Percentiles rank a stretch among this genome's conserved stretches.
Evolutionary conservation across 164 flowering plant species (phyloP).

Genomic region (Vitis amurensis): DNA sequence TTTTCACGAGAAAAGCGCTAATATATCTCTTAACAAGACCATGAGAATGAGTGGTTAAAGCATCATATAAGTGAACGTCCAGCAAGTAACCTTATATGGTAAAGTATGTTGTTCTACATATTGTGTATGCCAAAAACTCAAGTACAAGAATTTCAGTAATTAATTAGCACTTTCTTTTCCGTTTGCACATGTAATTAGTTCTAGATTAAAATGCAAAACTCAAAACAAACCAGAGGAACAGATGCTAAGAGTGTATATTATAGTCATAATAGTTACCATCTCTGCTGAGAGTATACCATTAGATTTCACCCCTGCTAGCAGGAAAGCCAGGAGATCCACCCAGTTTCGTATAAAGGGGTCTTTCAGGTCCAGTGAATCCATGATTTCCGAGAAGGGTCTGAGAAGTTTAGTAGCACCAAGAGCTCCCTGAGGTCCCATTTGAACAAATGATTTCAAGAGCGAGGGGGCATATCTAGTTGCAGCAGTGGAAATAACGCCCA

Average conservation of each 20-base stretch:
- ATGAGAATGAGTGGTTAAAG: neutral
- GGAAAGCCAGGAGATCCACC: constrained; percentile 86
- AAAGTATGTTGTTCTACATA: neutral
- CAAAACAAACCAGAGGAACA: neutral
- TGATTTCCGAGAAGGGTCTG: constrained; percentile 82
- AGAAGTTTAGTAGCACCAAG: constrained; percentile 92
- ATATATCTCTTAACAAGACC: neutral
- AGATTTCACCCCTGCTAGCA: constrained; percentile 96
- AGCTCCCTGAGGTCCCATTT: constrained; percentile 96
- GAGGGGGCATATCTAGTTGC: constrained; percentile 91
- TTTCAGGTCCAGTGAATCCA: constrained; percentile 79
- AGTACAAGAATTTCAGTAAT: neutral
- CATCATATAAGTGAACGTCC: too few species aligned
- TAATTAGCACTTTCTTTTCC: too few species aligned
- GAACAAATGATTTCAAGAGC: constrained; percentile 72
- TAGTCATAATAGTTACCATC: constrained; percentile 65
- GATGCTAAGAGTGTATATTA: neutral
- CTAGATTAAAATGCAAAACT: neutral
- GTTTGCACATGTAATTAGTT: neutral
- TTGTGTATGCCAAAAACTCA: neutral
- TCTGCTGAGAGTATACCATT: constrained; percentile 94
- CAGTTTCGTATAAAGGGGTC: constrained; percentile 89
- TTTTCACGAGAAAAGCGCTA: neutral
- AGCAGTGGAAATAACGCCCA: constrained; percentile 86
- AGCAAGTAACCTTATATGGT: too few species aligned